These are phyloP conservation scores for Venturia effusa DNA, from an alignment of 2,329 filamentous ascomycete genomes.

Conservation along the genomic window DNA sequence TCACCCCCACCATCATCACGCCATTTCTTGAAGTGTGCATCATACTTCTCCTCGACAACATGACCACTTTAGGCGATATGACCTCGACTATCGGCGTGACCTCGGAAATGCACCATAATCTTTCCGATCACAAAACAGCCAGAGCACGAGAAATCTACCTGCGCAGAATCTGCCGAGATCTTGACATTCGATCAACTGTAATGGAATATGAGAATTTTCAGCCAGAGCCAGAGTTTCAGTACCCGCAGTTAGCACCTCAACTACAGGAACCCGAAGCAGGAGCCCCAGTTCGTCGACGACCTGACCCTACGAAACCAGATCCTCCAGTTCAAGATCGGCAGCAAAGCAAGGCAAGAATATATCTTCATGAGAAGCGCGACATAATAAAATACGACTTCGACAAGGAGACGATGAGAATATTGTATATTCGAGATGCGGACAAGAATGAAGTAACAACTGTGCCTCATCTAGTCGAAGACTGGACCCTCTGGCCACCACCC, in stretches of 20 bases:
- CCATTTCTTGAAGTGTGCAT: background rate
- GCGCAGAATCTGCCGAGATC: background rate
- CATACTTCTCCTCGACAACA: background rate
- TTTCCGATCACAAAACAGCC: background rate
- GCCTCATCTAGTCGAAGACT: background rate
- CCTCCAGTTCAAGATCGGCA: background rate
- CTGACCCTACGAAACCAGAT: background rate
- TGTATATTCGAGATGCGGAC: background rate
- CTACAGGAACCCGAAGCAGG: background rate
- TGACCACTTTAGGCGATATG: background rate
- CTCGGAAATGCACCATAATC: background rate
- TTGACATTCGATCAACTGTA: background rate
- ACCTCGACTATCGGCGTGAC: background rate
- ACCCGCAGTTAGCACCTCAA: background rate
- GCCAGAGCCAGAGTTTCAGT: background rate
- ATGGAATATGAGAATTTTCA: background rate
- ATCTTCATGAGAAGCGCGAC: background rate
- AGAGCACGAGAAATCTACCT: background rate
- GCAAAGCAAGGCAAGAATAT: background rate
- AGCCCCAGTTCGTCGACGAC: background rate
- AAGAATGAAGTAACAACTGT: background rate
- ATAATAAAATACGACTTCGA: background rate
- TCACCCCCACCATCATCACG: background rate
- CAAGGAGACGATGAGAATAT: background rate
- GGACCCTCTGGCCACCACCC: background rate